phyloP scores from a whole-genome alignment of 306 rosid genomes.

The Cicer pinnatifidum region DNA sequence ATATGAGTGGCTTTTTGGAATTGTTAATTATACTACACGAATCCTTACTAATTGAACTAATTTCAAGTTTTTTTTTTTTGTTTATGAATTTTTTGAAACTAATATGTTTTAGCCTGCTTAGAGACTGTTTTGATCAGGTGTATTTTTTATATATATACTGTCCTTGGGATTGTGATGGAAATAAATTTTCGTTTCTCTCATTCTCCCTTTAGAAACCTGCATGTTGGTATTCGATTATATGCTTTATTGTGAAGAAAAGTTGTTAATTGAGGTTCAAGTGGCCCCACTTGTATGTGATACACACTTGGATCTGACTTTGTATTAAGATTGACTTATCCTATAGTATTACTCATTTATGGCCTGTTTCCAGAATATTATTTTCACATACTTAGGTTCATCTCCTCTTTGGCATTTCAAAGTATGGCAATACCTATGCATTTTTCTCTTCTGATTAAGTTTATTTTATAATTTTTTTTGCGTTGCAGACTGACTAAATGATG shows the following conservation, averaged over 20 bases:
- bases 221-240: slow-evolving; percentile 3
- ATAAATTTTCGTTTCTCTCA: neutral
- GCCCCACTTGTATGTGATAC: slow-evolving; percentile 2
- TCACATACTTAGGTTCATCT: slow-evolving; percentile 6
- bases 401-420: slow-evolving; percentile 15
- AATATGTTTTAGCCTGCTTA: slow-evolving; percentile 13
- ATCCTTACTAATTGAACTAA: neutral
- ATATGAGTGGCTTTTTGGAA: slow-evolving; percentile 13
- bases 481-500: slow-evolving; percentile 7
- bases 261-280: slow-evolving; percentile 4
- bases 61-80: neutral
- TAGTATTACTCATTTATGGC: slow-evolving; percentile 23
- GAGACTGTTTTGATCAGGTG: neutral
- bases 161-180: slow-evolving; percentile 20
- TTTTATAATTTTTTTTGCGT: neutral
- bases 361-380: slow-evolving; percentile 14
- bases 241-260: slow-evolving; percentile 24
- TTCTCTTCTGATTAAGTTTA: slow-evolving; percentile 21
- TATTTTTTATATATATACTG: slow-evolving; percentile 14
- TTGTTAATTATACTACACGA: slow-evolving; percentile 22
- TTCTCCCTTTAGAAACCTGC: slow-evolving; percentile 8
- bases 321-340: slow-evolving; percentile 3
- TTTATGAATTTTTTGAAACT: neutral
- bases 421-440: neutral
- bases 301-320: neutral